Base-by-base conservation (phyloP, 1,284 basidiomycete species). In the Puccinia polysora region DNA sequence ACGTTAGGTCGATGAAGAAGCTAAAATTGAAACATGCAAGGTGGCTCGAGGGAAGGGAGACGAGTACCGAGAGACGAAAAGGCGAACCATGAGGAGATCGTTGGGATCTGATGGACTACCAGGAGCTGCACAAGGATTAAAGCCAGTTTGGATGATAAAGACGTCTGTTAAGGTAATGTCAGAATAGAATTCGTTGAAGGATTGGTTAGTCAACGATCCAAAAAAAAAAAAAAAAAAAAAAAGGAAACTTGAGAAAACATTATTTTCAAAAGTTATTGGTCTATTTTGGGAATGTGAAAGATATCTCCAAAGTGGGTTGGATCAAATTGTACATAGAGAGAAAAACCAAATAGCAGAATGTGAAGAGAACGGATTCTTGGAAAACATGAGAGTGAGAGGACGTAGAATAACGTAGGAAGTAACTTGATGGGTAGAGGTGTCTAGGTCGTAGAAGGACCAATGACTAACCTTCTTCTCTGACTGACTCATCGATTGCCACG, bases 121-220 rank as follows among this genome's bases (percentile, higher is more conserved):
- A 36, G 68, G 55, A 1, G 73, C 72, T 14, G 77, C 76, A 2
- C 76, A 75, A 38, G 78, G 78, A 75, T 79, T 79, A 75, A 79
- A 79, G 45, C 78, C 78, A 53, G 78, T 79, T 74, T 96, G 93
- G 78, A 97, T 85, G 83, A 97, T 95, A 84, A 95, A 97, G 36
- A 95, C 91, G 80, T 97, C 93, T 70, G 34, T 36, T 36, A 40
- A 8, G 14, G 28, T 50, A 20, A 43, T 20, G 64, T 36, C 32
- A 45, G 43, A 52, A 15, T 8, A 12, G 12, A 2, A 50, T 50
- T 62, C 38, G 30, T 34, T 4, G 58, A 2, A 14, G 20, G 20
- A 20, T 38, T n/a, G n/a, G n/a, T n/a, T n/a, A n/a, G n/a, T n/a
- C n/a, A 45, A 45, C 10, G n/a, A n/a, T n/a, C n/a, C n/a, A n/a